Evolutionary conservation across 495 filamentous ascomycete species (phyloP).

Genomic region (Elaphomyces granulatus): DNA sequence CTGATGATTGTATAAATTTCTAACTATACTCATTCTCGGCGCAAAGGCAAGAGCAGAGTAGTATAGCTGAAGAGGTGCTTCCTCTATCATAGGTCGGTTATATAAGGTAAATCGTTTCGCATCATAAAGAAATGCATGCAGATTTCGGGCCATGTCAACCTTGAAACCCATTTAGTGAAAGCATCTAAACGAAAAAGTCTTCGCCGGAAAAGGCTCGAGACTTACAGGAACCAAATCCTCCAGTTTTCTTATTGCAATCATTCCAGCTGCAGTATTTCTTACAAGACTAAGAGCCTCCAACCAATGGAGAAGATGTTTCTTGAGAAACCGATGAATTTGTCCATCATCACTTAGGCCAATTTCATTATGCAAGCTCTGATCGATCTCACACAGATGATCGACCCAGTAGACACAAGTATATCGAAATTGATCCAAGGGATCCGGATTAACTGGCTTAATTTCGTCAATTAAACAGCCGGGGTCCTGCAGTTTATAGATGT

Average conservation of each 20-base stretch:
- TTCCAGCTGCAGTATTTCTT: conserved; percentile 3
- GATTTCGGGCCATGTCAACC: background rate
- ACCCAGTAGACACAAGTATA: conserved; percentile 21
- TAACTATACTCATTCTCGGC: conserved; percentile 14
- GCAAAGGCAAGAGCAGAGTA: conserved; percentile 18
- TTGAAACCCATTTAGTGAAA: background rate
- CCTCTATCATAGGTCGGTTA: conserved; percentile 14
- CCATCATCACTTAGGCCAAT: conserved; percentile 3
- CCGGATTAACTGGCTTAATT: conserved; percentile 4
- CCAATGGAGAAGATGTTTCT: conserved; percentile 12
- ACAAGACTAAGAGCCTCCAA: conserved; percentile 12
- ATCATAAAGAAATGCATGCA: conserved; percentile 16
- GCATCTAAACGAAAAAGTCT: background rate
- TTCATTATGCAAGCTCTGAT: conserved; percentile 4
- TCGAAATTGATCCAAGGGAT: conserved; percentile 12
- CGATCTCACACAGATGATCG: conserved; percentile 13
- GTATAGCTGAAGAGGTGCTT: conserved; percentile 19
- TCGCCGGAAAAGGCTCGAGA: background rate
- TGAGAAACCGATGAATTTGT: conserved; percentile 7
- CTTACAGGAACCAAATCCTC: conserved; percentile 4
- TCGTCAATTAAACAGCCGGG: conserved; percentile 2
- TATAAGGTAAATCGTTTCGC: conserved; percentile 18
- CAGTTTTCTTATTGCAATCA: conserved; percentile 1
- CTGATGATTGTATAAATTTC: conserved; percentile 2
- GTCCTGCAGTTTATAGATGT: conserved; percentile 10